Conservation (phyloP, 371 early-diverging fungal genomes). For the Mortierella sp. region DNA sequence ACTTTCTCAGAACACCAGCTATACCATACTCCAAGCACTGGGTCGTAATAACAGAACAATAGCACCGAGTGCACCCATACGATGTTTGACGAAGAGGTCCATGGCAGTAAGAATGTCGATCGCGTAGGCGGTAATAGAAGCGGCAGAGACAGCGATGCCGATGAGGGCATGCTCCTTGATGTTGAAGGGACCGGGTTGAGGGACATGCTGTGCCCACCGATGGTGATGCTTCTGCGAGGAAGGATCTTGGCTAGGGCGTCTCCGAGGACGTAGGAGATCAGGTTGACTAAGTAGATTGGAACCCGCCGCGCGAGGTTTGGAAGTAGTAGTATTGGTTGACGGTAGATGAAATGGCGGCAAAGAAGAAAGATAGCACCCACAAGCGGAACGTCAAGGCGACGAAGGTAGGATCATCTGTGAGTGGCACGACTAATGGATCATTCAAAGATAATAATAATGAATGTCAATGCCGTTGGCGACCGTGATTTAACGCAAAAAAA, state of each 20-base stretch:
- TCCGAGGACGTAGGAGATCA: slow-evolving; percentile 55
- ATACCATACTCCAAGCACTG: slow-evolving; percentile 88
- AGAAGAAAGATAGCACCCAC: slow-evolving; percentile 75
- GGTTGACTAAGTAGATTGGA: slow-evolving; percentile 56
- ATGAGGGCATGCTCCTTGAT: slow-evolving; percentile 67
- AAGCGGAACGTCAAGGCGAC: slow-evolving; percentile 79
- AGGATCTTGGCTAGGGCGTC: slow-evolving; percentile 43
- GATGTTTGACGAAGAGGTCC: slow-evolving; percentile 62
- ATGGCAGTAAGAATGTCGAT: slow-evolving; percentile 67
- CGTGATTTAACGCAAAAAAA: neutral
- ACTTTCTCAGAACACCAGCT: slow-evolving; percentile 82
- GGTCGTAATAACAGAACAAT: slow-evolving; percentile 72
- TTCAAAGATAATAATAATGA: neutral
- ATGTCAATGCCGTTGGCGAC: neutral
- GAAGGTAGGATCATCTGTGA: slow-evolving; percentile 68
- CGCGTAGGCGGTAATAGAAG: slow-evolving; percentile 48
- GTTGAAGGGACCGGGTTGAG: slow-evolving; percentile 66
- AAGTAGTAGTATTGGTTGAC: slow-evolving; percentile 60
- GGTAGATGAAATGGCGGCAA: slow-evolving; percentile 70
- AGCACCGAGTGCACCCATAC: slow-evolving; percentile 61
- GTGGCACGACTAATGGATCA: slow-evolving; percentile 56
- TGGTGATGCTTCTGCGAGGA: slow-evolving; percentile 24
- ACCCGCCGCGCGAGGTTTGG: slow-evolving; percentile 41
- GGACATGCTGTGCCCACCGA: slow-evolving; percentile 17
- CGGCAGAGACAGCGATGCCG: slow-evolving; percentile 52